Base-by-base conservation (phyloP, 805 yeast species). In the Barnettozyma californica region DNA sequence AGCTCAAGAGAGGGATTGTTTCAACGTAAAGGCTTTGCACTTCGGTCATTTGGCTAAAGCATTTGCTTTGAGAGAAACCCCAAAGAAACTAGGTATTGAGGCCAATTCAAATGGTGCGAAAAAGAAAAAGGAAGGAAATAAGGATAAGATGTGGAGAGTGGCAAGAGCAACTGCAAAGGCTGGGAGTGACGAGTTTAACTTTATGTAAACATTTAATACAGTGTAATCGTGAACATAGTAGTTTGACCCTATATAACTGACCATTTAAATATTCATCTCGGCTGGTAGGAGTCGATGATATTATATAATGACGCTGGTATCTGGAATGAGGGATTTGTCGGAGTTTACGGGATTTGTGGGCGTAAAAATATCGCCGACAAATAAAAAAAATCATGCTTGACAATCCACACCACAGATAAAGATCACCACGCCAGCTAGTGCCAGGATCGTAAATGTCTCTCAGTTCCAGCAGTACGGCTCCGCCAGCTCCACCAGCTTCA, bases 11-110 rank as follows among this genome's bases (percentile, higher is more conserved):
- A 79, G 91, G 62, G 78, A 75, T 43, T 80, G 76, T 53, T 94
- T 94, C 73, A 90, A 88, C 61, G 83, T 94, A 29, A 86, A 86
- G 57, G 68, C 75, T 31, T 70, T 95, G 50, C 99, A 94, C 74
- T 71, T 95, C 55, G 99, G 99, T 26, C 99, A 94, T 71, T 71
- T 95, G 59, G 97, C 98, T 19, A 94, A 94, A 65, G 78, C 94
- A 54, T 95, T 95, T 66, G 99, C 92, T 2, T 71, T 94, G 46
- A 81, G 99, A 67, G 99, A 94, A 59, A 84, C 95, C 8, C 99
- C 99, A 26, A 89, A 86, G 70, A 80, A 78, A 57, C 72, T 86
- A 61, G 89, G 91, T 29, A 66, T 66, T 37, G 64, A 69, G 18
- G 65, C 66, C 20, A 34, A 41, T 23, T 19, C 19, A 5, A 40